Base-by-base conservation (phyloP, 139 green algal species). In the Spirogloea muscicola region DNA sequence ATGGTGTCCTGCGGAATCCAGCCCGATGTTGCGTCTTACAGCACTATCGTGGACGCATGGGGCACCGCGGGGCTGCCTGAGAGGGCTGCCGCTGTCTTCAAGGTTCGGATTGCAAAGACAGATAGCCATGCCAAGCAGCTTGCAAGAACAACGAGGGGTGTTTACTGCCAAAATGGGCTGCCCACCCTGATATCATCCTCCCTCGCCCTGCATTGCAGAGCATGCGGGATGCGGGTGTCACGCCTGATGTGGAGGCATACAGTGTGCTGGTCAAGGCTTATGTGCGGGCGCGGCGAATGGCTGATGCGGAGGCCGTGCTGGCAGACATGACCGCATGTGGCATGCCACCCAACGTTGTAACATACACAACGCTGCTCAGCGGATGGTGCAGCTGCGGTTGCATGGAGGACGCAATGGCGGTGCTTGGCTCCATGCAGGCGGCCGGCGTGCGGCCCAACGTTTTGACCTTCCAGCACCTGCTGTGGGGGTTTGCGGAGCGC, bases 291-390 rank as follows among this genome's bases (percentile, higher is more conserved):
- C 10, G 39, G 9, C 48, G 38, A 21, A 36, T 41, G 16, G 21
- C 21, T 21, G 64, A 67, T 4, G 64, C 64, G 27, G 64, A 65
- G 33, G 29, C 27, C 4, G 27, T 73, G 49, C 31, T 73, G 49
- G 49, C 34, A 10, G 64, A 73, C 29, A 71, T 58, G 43, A 18
- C n/a, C 16, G 44, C 42, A 10, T 9, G 31, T 27, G 43, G 44
- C 5, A 13, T 63, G 5, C 4, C 3, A 21, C 43, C 62, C n/a
- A 71, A 71, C 44, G 62, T 21, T 55, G 46, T 21, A 21, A 21
- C 21, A 55, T 55, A 55, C 52, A 77, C 68, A 52, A 77, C 44
- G 49, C 5, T 77, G 42, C 31, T 77, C 25, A 77, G 68, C 48
- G 68, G 52, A 31, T 77, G 58, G 58, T 77, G 58, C 58, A 21